Evolutionary conservation across 1,284 basidiomycete genomes (phyloP).

Genomic region (Marasmius tenuissimus): DNA sequence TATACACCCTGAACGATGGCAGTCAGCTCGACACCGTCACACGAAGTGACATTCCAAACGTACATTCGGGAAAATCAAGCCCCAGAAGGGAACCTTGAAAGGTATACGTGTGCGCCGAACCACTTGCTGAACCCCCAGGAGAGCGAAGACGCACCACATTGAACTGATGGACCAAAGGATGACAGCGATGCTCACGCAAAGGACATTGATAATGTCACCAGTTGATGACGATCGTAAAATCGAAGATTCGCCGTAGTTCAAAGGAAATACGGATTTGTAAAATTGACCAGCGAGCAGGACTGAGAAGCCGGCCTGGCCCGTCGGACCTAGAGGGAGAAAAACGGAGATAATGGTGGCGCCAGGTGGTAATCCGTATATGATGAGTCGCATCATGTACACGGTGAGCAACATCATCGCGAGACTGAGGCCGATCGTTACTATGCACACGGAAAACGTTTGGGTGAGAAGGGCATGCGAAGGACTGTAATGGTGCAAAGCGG

Average conservation of each 20-base stretch:
- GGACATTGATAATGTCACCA: conserved; percentile 40
- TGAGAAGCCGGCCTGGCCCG: conserved; percentile 60
- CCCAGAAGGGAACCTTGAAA: conserved; percentile 57
- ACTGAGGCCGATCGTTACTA: conserved; percentile 60
- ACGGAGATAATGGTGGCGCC: conserved; percentile 54
- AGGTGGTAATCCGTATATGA: conserved; percentile 46
- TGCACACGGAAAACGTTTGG: conserved; percentile 46
- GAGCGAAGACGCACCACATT: conserved; percentile 52
- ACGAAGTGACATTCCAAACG: conserved; percentile 18
- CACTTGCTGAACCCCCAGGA: conserved; percentile 43
- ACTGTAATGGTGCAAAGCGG: conserved; percentile 44
- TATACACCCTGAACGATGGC: conserved; percentile 52
- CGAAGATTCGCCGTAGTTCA: conserved; percentile 20
- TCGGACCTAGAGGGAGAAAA: conserved; percentile 58
- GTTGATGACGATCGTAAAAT: conserved; percentile 27
- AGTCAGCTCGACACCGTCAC: background rate
- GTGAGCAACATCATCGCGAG: conserved; percentile 56
- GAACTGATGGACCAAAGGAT: conserved; percentile 53
- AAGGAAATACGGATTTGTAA: conserved; percentile 37
- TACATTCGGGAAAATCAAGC: conserved; percentile 63
- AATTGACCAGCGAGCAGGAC: conserved; percentile 45
- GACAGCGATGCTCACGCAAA: conserved; percentile 47
- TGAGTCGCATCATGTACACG: conserved; percentile 46
- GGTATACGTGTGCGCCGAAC: conserved; percentile 37
- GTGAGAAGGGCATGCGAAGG: conserved; percentile 55